Percentiles rank a stretch among this genome's conserved stretches.
These are phyloP conservation scores for Aspergillus mulundensis DNA, from an alignment of 495 filamentous ascomycete genomes.

Conservation along the genomic window DNA sequence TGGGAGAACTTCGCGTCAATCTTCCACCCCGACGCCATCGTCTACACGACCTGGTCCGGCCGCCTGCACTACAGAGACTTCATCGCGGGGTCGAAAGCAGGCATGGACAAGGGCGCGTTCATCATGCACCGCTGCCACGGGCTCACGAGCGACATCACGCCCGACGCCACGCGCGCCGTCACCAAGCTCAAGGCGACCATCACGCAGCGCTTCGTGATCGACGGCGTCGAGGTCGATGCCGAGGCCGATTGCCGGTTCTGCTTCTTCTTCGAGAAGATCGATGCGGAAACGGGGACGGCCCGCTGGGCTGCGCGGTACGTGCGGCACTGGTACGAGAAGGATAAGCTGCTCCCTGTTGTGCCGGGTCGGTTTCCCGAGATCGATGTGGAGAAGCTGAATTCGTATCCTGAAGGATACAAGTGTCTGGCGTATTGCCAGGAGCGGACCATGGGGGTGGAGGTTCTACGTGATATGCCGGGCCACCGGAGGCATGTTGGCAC, in stretches of 20 bases:
- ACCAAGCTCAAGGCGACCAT: conserved; percentile 70
- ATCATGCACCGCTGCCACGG: conserved; percentile 67
- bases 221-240: conserved; percentile 52
- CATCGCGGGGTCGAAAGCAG: conserved; percentile 55
- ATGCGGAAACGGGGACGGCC: not conserved
- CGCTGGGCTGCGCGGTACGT: conserved; percentile 59
- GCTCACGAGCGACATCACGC: conserved; percentile 51
- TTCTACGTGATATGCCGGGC: conserved; percentile 43
- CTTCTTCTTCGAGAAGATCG: conserved; percentile 54
- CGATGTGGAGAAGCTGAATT: conserved; percentile 42
- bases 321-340: conserved; percentile 66
- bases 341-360: conserved; percentile 56
- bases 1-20: conserved; percentile 62
- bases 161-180: conserved; percentile 48
- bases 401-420: conserved; percentile 53
- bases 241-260: conserved; percentile 62
- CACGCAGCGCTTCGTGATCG: conserved; percentile 55
- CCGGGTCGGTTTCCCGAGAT: conserved; percentile 41
- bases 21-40: conserved; percentile 53
- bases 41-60: conserved; percentile 64
- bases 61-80: conserved; percentile 51
- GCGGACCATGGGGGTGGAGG: conserved; percentile 36
- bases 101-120: conserved; percentile 58
- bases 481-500: conserved; percentile 41
- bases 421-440: conserved; percentile 53